Percentiles rank a stretch among this genome's conserved stretches.
phyloP scores from a whole-genome alignment of 805 yeast genomes.

The Yamadazyma laniorum region DNA sequence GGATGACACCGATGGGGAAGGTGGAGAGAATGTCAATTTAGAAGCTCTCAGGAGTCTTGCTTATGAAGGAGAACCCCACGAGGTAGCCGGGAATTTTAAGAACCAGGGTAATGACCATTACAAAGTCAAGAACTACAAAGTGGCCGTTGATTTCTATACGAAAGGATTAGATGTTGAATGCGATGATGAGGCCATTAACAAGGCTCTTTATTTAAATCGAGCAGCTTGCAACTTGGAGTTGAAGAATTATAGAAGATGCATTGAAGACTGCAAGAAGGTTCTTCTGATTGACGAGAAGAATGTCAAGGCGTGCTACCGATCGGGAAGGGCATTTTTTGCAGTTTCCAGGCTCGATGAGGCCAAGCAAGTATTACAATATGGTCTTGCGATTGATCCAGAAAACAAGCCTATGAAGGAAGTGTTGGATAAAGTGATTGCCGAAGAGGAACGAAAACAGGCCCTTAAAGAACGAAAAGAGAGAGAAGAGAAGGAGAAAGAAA shows the following conservation, averaged over 20 bases:
- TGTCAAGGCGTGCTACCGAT: conserved; percentile 80
- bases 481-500: conserved; percentile 39
- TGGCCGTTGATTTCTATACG: conserved; percentile 76
- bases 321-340: conserved; percentile 75
- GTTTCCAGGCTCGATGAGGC: conserved; percentile 75
- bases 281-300: conserved; percentile 63
- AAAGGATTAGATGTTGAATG: conserved; percentile 76
- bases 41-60: conserved; percentile 92
- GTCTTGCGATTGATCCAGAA: conserved; percentile 55
- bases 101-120: conserved; percentile 90
- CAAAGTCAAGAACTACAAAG: conserved; percentile 64
- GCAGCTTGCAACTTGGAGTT: conserved; percentile 91
- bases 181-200: conserved; percentile 50
- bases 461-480: conserved; percentile 34
- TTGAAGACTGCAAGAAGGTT: conserved; percentile 80
- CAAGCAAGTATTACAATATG: conserved; percentile 61
- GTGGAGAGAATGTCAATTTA: conserved; percentile 68
- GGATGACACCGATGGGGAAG: conserved; percentile 73
- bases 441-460: conserved; percentile 30
- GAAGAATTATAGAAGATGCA: conserved; percentile 79
- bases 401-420: conserved; percentile 56
- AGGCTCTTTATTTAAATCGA: conserved; percentile 71
- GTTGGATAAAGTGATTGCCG: conserved; percentile 37
- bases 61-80: conserved; percentile 94
- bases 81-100: conserved; percentile 84